These are phyloP conservation scores for Silene conica DNA, from an alignment of 148 eudicot species.

Conservation along the genomic window DNA sequence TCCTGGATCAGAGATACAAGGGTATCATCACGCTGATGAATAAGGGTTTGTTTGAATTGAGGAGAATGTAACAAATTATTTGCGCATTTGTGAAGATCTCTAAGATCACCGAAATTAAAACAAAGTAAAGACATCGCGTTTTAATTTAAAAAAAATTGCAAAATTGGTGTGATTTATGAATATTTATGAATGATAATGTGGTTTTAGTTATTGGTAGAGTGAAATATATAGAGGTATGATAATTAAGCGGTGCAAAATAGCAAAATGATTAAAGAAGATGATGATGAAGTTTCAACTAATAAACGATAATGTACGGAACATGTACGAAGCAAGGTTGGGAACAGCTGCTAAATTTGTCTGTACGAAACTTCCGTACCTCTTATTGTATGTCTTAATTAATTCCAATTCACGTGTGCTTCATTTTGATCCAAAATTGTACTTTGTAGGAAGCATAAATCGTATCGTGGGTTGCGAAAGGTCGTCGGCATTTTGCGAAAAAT, in stretches of 20 bases:
- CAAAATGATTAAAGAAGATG: neutral
- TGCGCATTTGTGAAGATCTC: constrained; percentile 55
- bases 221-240: neutral
- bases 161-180: too few relatives aligned
- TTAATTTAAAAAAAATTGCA: too few relatives aligned
- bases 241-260: neutral
- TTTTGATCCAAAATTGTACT: too few relatives aligned
- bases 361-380: constrained; percentile 14
- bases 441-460: too few relatives aligned
- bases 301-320: constrained; percentile 23
- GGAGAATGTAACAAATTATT: constrained; percentile 54
- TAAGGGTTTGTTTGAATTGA: constrained; percentile 32
- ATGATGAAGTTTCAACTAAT: constrained; percentile 16
- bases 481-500: too few relatives aligned
- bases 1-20: constrained; percentile 22
- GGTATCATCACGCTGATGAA: constrained; percentile 11
- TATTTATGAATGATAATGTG: too few relatives aligned
- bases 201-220: too few relatives aligned
- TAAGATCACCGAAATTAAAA: constrained; percentile 44
- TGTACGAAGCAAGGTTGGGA: constrained; percentile 20
- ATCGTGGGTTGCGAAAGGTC: too few relatives aligned
- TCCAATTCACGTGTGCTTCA: neutral
- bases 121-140: constrained; percentile 12
- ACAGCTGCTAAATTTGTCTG: constrained; percentile 15
- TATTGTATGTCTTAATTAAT: too few relatives aligned